Percentiles rank a stretch among this genome's conserved stretches.
Evolutionary conservation across 306 rosid genomes (phyloP).

Genomic region (Fagus crenata): DNA sequence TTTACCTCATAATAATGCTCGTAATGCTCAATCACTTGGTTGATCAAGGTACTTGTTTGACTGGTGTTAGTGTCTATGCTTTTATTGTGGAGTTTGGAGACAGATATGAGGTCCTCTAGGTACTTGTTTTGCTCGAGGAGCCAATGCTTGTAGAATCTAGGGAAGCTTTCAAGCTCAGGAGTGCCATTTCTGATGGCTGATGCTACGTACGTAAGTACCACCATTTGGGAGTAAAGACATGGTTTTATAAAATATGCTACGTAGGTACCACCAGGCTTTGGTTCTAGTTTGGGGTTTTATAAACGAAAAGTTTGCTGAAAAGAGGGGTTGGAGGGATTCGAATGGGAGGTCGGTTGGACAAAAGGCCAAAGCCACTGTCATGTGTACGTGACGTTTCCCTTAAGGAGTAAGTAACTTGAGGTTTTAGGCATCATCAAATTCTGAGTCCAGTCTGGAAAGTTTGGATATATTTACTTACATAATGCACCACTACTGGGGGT

Average conservation of each 20-base stretch:
- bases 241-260: not conserved
- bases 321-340: not conserved
- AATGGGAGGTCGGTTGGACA: not conserved
- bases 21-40: constrained; percentile 42
- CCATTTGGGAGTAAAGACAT: not conserved
- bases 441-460: not conserved
- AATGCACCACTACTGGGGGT: not conserved
- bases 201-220: not conserved
- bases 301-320: not conserved
- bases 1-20: constrained; percentile 47
- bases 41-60: constrained; percentile 18
- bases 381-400: too few species aligned
- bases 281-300: not conserved
- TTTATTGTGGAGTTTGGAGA: not conserved
- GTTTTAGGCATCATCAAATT: too few species aligned
- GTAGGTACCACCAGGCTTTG: too few species aligned
- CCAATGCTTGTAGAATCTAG: constrained; percentile 34
- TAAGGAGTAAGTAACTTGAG: too few species aligned
- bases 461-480: too few species aligned
- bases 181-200: not conserved
- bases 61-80: not conserved
- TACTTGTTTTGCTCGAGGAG: constrained; percentile 25
- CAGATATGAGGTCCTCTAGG: constrained; percentile 25
- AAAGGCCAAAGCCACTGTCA: not conserved
- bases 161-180: constrained; percentile 15